Percentiles rank a stretch among this genome's conserved stretches.
phyloP scores from a whole-genome alignment of 495 filamentous ascomycete genomes.

The Aspergillus conjunctus region DNA sequence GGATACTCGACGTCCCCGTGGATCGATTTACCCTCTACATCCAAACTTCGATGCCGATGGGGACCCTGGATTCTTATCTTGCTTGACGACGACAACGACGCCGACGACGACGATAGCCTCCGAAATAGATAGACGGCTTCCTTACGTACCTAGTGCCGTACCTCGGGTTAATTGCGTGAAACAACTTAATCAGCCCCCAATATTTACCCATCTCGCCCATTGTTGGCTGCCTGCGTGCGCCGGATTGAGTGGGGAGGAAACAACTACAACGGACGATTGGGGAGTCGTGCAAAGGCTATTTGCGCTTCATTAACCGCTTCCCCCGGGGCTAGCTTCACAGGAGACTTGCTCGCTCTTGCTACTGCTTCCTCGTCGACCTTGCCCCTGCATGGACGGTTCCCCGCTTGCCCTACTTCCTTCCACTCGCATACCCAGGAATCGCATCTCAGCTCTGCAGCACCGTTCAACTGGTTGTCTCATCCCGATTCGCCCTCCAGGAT shows the following conservation, averaged over 20 bases:
- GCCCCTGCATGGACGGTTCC: slow-evolving; percentile 28
- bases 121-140: slow-evolving; percentile 18
- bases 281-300: slow-evolving; percentile 33
- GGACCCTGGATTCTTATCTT: slow-evolving; percentile 2
- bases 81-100: slow-evolving; percentile 16
- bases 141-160: slow-evolving; percentile 5
- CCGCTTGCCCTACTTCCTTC: neutral
- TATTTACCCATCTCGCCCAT: slow-evolving; percentile 11
- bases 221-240: slow-evolving; percentile 16
- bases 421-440: slow-evolving; percentile 3
- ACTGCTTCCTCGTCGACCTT: slow-evolving; percentile 6
- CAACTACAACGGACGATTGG: slow-evolving; percentile 24
- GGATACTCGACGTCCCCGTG: neutral
- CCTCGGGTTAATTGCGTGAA: slow-evolving; percentile 22
- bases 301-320: slow-evolving; percentile 33
- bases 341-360: neutral
- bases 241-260: slow-evolving; percentile 26
- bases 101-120: slow-evolving; percentile 15
- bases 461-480: slow-evolving; percentile 19
- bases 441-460: neutral
- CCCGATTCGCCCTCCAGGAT: slow-evolving; percentile 31
- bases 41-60: slow-evolving; percentile 2
- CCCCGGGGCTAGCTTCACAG: slow-evolving; percentile 15
- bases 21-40: neutral
- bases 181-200: slow-evolving; percentile 15